Evolutionary conservation across 1,284 basidiomycete genomes (phyloP).

Genomic region (Papiliotrema fonsecae): DNA sequence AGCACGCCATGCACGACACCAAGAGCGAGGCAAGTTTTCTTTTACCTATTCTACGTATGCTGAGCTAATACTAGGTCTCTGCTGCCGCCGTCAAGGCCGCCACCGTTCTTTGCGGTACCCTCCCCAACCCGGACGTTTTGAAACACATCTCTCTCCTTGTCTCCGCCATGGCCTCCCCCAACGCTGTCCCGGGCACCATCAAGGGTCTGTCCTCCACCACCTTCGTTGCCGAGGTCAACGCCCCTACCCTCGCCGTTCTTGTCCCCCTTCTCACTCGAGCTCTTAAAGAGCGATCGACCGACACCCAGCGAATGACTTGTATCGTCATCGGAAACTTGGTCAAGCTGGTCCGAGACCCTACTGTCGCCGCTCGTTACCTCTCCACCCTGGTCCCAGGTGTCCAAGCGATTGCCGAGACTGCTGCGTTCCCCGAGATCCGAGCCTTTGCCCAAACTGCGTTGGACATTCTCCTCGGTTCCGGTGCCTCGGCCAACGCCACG

Average conservation of each 20-base stretch:
- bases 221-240: conserved; percentile 95
- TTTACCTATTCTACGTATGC: neutral
- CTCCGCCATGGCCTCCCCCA: conserved; percentile 88
- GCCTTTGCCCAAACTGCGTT: conserved; percentile 80
- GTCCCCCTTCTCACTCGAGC: conserved; percentile 89
- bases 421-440: conserved; percentile 95
- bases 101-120: conserved; percentile 83
- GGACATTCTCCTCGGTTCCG: conserved; percentile 69
- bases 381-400: conserved; percentile 87
- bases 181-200: conserved; percentile 81
- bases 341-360: conserved; percentile 91
- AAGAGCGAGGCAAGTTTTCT: conserved; percentile 71
- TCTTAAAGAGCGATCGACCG: conserved; percentile 93
- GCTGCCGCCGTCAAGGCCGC: conserved; percentile 86
- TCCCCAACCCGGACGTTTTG: conserved; percentile 89
- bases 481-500: conserved; percentile 66
- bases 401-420: conserved; percentile 81
- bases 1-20: conserved; percentile 93
- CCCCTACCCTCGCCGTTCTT: conserved; percentile 91
- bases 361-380: conserved; percentile 83
- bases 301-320: conserved; percentile 75
- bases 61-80: conserved; percentile 60
- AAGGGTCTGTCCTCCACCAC: conserved; percentile 88
- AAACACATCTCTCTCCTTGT: conserved; percentile 89
- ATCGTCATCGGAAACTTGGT: conserved; percentile 96